These are phyloP conservation scores for Oryza meridionalis DNA, from an alignment of 176 grass and related monocot species.

Conservation along the genomic window DNA sequence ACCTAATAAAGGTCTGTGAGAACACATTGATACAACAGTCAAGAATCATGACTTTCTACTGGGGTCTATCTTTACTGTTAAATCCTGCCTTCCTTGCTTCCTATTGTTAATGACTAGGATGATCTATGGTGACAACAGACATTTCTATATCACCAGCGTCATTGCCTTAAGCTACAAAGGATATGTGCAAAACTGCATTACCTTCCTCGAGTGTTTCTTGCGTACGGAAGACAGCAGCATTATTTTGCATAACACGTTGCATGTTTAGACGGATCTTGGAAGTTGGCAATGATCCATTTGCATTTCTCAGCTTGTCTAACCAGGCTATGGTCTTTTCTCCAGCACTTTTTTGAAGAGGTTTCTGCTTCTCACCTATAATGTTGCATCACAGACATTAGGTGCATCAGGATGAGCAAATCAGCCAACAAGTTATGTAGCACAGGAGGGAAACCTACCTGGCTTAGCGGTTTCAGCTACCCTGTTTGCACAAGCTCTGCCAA, in stretches of 20 bases:
- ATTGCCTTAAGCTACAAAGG: neutral
- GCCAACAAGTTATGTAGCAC: neutral
- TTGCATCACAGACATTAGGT: constrained; percentile 32
- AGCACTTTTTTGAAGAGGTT: constrained; percentile 64
- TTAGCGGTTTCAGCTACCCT: constrained; percentile 74
- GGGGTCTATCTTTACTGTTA: neutral
- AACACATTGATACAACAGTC: constrained; percentile 6
- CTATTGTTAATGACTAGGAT: neutral
- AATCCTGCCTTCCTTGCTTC: neutral
- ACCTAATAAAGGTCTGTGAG: constrained; percentile 36
- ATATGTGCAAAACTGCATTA: constrained; percentile 41
- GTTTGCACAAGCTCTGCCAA: constrained; percentile 88
- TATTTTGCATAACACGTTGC: constrained; percentile 91
- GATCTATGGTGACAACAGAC: neutral
- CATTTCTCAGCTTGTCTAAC: constrained; percentile 78
- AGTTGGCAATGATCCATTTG: constrained; percentile 71
- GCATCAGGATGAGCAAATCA: constrained; percentile 6
- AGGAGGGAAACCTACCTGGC: constrained; percentile 55
- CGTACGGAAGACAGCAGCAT: constrained; percentile 86
- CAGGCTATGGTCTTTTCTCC: constrained; percentile 79
- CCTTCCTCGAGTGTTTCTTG: constrained; percentile 90
- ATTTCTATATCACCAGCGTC: neutral
- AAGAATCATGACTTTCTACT: neutral
- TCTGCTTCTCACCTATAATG: constrained; percentile 65
- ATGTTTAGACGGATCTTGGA: constrained; percentile 82